Percentiles rank a stretch among this genome's conserved stretches.
Conservation (phyloP, 352 stramenopile species). For the Pythium utonaiense region DNA sequence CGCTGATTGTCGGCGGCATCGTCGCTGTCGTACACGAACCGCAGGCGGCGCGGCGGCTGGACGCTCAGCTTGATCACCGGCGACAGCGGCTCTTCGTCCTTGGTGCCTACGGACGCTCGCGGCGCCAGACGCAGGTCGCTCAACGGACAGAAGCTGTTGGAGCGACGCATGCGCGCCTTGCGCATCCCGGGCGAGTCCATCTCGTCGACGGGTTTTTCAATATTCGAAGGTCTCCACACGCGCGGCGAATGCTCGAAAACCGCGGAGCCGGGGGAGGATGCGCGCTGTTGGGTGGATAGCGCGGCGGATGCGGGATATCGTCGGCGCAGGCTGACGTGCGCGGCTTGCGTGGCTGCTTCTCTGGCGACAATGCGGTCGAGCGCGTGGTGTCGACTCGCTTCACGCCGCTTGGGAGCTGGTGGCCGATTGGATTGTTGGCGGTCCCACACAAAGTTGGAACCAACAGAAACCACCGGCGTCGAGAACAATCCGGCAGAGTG, state of each 20-base stretch:
- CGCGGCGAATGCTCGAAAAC: neutral
- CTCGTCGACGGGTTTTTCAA: neutral
- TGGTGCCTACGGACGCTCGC: neutral
- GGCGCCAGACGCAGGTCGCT: neutral
- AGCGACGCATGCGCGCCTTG: constrained; percentile 10
- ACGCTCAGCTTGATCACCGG: constrained; percentile 4
- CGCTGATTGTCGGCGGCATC: constrained; percentile 10
- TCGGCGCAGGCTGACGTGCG: neutral
- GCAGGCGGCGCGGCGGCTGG: neutral
- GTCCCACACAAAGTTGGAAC: neutral
- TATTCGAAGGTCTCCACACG: neutral
- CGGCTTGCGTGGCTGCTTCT: neutral
- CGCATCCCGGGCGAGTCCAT: constrained; percentile 1
- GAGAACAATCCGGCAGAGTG: neutral
- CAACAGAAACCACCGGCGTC: neutral
- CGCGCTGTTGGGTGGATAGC: neutral
- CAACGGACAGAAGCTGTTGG: constrained; percentile 17
- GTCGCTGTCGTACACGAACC: constrained; percentile 22
- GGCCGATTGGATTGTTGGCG: neutral
- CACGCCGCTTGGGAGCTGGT: neutral
- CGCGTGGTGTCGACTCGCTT: neutral
- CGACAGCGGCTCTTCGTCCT: neutral
- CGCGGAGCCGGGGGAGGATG: neutral
- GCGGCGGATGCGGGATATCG: neutral
- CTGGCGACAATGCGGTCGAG: neutral